Evolutionary conservation across 768 basidiomycete genomes (phyloP), one percentile per base, ranked within the genome.

Genomic region (Tricholoma flavovirens): DNA sequence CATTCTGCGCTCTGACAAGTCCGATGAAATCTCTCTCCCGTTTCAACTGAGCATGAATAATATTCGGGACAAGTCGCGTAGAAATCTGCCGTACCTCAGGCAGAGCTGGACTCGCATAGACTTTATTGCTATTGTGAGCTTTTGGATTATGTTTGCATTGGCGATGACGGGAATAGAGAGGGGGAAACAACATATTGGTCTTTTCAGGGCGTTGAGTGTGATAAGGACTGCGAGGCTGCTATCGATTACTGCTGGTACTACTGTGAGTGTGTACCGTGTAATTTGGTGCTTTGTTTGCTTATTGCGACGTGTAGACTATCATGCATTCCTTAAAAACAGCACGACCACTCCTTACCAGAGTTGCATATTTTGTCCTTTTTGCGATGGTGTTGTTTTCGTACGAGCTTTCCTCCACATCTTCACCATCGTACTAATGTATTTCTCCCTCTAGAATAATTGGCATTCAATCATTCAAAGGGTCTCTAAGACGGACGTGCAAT

Each of bases 41-140:
- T 88, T 87, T 64, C 77, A 79, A 22, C 68, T 87, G 40, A 83
- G 80, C 63, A 70, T 89, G n/a, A 71, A 72, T 15, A 72, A 80
- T 58, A 72, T 79, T 0, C 80, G 77, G 58, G 75, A 79, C 53
- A 82, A 83, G 60, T 79, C 83, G n/a, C 71, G 73, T 24, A 75
- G 84, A 32, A 86, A 88, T 59, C 76, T 94, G 2, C 94, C 96
- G 0, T 98, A 93, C 67, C 77, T 98, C 1, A 81, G 96, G 8
- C 93, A 98, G 65, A 90, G 89, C 54, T 98, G 94, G 94, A 88
- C 82, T 63, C 75, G 93, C 51, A 88, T 97, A 54, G 96, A 98
- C 67, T 83, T 88, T 60, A 71, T 98, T 43, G 92, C 96, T 1
- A 83, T 98, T 45, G 60, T 88, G 11, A 80, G 83, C 59, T 98